Evolutionary conservation across 1,284 basidiomycete genomes (phyloP).

Genomic region (Microbotryomycetes sp.): DNA sequence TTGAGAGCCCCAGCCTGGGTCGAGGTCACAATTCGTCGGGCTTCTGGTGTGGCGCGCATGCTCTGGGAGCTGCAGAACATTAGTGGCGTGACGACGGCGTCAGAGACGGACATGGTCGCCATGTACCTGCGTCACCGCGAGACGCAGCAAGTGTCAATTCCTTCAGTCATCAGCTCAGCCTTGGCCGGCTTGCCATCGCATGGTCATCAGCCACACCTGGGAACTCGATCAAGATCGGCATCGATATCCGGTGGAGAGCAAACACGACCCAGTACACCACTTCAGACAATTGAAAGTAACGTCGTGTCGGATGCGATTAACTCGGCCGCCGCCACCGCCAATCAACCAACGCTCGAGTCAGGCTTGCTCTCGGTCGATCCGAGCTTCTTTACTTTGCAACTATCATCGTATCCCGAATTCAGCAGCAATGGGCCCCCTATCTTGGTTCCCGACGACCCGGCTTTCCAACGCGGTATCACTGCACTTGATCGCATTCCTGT

Average conservation of each 20-base stretch:
- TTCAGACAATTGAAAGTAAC: constrained; percentile 34
- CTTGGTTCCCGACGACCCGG: constrained; percentile 48
- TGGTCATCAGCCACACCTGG: constrained; percentile 6
- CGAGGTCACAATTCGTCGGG: constrained; percentile 74
- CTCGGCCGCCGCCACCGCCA: constrained; percentile 19
- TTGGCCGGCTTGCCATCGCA: constrained; percentile 13
- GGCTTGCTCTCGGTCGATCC: constrained; percentile 58
- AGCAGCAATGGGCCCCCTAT: constrained; percentile 40
- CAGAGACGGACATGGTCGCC: constrained; percentile 56
- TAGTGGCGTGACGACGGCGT: constrained; percentile 58
- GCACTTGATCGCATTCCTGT: constrained; percentile 82
- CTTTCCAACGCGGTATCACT: constrained; percentile 59
- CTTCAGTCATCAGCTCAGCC: constrained; percentile 18
- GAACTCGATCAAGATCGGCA: constrained; percentile 11
- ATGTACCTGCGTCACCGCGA: constrained; percentile 37
- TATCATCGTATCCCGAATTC: constrained; percentile 66
- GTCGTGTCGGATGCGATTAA: constrained; percentile 37
- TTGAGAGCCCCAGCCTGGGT: constrained; percentile 78
- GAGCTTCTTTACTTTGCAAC: constrained; percentile 75
- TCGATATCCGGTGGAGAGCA: constrained; percentile 9
- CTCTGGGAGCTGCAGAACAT: constrained; percentile 83
- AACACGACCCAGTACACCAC: not conserved
- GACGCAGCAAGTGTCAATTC: constrained; percentile 21
- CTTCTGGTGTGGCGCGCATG: constrained; percentile 79
- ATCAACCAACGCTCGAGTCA: constrained; percentile 30